phyloP scores from a whole-genome alignment of 495 filamentous ascomycete genomes.

The Bombardia bombarda region DNA sequence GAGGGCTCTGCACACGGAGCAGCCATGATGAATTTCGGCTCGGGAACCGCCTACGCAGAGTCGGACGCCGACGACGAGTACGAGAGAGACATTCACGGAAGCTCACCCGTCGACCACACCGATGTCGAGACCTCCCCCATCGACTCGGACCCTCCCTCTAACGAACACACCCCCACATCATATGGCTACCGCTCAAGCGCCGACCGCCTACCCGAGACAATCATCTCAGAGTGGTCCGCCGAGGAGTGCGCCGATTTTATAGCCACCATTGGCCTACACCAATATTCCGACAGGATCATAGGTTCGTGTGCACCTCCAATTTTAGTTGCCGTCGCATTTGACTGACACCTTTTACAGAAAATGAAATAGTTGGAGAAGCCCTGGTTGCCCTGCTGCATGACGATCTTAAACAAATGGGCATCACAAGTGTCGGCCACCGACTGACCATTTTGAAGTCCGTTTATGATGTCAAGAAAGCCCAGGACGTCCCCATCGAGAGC shows the following conservation, averaged over 20 bases:
- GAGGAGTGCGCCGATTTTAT: slow-evolving; percentile 88
- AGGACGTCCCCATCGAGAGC: slow-evolving; percentile 81
- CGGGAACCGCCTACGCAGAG: slow-evolving; percentile 63
- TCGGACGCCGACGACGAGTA: slow-evolving; percentile 94
- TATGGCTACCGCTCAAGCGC: slow-evolving; percentile 63
- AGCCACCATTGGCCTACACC: slow-evolving; percentile 64
- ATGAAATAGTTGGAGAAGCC: slow-evolving; percentile 88
- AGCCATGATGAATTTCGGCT: slow-evolving; percentile 48
- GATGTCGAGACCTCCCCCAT: slow-evolving; percentile 76
- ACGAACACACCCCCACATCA: slow-evolving; percentile 84
- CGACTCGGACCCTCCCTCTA: slow-evolving; percentile 69
- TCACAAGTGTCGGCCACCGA: slow-evolving; percentile 85
- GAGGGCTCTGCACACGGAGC: slow-evolving; percentile 19
- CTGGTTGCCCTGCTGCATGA: slow-evolving; percentile 83
- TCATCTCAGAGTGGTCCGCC: slow-evolving; percentile 81
- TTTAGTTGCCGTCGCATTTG: background rate
- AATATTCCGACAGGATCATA: slow-evolving; percentile 76
- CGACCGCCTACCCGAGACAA: slow-evolving; percentile 63
- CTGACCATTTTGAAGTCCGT: slow-evolving; percentile 91
- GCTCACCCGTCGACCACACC: slow-evolving; percentile 62
- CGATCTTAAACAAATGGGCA: slow-evolving; percentile 89
- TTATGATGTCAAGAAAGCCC: slow-evolving; percentile 88
- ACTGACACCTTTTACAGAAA: slow-evolving; percentile 52
- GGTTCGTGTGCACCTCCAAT: slow-evolving; percentile 30
- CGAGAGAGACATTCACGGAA: slow-evolving; percentile 66